Conservation (phyloP, 2,329 filamentous ascomycete species). For the Penicillium aurantiogriseum region DNA sequence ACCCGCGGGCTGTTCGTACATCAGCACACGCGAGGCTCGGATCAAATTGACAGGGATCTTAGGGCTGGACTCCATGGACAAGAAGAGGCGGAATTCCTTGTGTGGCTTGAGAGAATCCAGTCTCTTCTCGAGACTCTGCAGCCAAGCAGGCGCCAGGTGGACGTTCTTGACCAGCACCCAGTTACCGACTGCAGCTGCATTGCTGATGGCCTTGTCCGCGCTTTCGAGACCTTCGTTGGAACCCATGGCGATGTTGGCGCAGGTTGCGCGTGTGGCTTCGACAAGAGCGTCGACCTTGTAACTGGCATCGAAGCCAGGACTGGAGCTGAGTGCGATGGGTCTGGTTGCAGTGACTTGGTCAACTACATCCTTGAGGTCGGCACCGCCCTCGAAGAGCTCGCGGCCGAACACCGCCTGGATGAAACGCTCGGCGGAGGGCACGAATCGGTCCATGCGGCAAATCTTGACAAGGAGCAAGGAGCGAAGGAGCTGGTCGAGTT, state of each 20-base stretch:
- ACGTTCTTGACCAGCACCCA: constrained; percentile 99
- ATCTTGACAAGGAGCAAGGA: constrained; percentile 90
- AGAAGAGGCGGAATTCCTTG: constrained; percentile 86
- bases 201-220: constrained; percentile 92
- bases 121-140: constrained; percentile 95
- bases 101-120: constrained; percentile 95
- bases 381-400: constrained; percentile 76
- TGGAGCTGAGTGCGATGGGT: constrained; percentile 89
- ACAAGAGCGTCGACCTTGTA: constrained; percentile 98
- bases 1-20: constrained; percentile 97
- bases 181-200: constrained; percentile 83
- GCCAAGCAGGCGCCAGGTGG: constrained; percentile 90
- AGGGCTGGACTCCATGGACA: constrained; percentile 95
- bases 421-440: constrained; percentile 89
- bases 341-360: constrained; percentile 78
- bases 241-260: constrained; percentile 98
- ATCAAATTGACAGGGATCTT: constrained; percentile 97
- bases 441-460: constrained; percentile 91
- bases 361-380: constrained; percentile 82
- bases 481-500: constrained; percentile 72
- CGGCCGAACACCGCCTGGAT: constrained; percentile 80
- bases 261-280: constrained; percentile 74
- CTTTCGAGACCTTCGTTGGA: constrained; percentile 90
- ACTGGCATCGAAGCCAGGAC: constrained; percentile 93
- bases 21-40: constrained; percentile 86